Evolutionary conservation across 352 stramenopile genomes (phyloP).

Genomic region (Phytophthora sojae): DNA sequence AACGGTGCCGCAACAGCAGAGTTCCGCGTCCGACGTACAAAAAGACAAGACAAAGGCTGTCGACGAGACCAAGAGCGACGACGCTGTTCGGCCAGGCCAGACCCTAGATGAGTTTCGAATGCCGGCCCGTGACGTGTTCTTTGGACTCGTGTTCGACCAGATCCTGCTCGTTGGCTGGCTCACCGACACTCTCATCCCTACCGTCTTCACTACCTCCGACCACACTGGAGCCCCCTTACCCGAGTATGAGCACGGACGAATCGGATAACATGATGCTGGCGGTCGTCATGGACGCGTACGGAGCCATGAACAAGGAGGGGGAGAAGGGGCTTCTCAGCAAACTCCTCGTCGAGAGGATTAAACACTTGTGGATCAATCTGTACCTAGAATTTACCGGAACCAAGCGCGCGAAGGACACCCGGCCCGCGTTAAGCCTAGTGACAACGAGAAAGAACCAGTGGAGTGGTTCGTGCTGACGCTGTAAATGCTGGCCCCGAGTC

Average conservation of each 20-base stretch:
- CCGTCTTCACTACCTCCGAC: slow-evolving; percentile 44
- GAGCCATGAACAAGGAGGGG: neutral
- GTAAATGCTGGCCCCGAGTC: no score
- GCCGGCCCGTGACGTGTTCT: no score
- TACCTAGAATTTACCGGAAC: no score
- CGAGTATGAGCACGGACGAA: slow-evolving; percentile 10
- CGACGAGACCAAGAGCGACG: no score
- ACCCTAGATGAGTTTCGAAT: no score
- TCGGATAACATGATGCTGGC: neutral
- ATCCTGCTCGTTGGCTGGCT: slow-evolving; percentile 32
- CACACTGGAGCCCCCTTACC: slow-evolving; percentile 43
- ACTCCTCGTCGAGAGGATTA: neutral
- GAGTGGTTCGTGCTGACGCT: neutral
- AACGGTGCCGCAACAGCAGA: no score
- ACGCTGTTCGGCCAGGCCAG: no score
- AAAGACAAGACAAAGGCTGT: no score
- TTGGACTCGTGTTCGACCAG: no score
- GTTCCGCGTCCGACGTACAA: no score
- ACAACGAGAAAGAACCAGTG: neutral
- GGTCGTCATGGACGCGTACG: neutral
- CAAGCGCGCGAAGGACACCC: neutral
- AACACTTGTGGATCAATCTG: neutral
- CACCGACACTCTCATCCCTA: slow-evolving; percentile 42
- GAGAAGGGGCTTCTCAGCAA: neutral
- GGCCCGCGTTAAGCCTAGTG: neutral